Percentiles rank a stretch among this genome's conserved stretches.
Evolutionary conservation across 2,329 filamentous ascomycete genomes (phyloP).

Genomic region (Coniochaeta sp.): DNA sequence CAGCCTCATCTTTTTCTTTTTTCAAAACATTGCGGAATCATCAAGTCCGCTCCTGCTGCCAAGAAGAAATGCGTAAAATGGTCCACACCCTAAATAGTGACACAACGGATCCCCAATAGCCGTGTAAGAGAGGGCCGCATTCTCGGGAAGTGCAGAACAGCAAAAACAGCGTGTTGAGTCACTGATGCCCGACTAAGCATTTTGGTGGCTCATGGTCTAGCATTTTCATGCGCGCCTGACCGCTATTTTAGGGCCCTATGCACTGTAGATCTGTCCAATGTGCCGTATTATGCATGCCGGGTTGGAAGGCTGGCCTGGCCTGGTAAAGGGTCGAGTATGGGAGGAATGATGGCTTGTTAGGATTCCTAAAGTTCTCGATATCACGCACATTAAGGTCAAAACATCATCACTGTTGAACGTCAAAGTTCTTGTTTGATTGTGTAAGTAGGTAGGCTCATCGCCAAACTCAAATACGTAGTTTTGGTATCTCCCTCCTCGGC

Average conservation of each 20-base stretch:
- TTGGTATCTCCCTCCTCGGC: not conserved
- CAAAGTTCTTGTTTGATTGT: too few relatives aligned
- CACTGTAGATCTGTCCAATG: not conserved
- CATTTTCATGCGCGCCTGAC: not conserved
- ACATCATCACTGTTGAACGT: too few relatives aligned
- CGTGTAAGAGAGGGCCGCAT: not conserved
- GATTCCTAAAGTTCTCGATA: too few relatives aligned
- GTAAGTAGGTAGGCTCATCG: too few relatives aligned
- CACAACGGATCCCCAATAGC: not conserved
- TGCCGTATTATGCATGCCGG: not conserved
- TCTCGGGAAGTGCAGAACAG: too few relatives aligned
- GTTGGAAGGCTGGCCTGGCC: not conserved
- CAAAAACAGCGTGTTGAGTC: too few relatives aligned
- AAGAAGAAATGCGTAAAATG: not conserved
- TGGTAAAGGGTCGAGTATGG: not conserved
- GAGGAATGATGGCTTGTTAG: not conserved
- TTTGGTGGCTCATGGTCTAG: not conserved
- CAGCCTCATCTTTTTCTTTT: too few relatives aligned
- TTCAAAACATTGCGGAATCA: too few relatives aligned
- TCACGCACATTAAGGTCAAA: too few relatives aligned
- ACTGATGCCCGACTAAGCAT: not conserved
- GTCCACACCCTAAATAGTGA: not conserved
- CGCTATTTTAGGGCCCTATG: not conserved
- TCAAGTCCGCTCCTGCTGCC: too few relatives aligned
- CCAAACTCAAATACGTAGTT: not conserved